These are phyloP conservation scores for Geotrichum reessii DNA, from an alignment of 1,139 yeast species.

Conservation along the genomic window DNA sequence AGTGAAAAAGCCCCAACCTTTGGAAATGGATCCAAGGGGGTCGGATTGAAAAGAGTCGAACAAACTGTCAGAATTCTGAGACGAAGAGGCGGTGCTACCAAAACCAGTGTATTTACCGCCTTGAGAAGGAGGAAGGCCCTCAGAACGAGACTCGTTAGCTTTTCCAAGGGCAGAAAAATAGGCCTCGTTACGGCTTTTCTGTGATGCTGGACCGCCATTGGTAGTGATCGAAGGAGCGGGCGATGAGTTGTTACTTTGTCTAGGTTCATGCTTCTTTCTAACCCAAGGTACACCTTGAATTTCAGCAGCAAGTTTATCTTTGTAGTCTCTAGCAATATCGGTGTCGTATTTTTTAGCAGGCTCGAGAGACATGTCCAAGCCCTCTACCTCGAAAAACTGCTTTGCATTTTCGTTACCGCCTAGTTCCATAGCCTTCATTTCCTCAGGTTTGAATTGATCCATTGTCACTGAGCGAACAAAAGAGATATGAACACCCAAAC, in stretches of 20 bases:
- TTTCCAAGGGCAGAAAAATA: conserved; percentile 78
- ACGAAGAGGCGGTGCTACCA: conserved; percentile 68
- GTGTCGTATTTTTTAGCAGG: conserved; percentile 77
- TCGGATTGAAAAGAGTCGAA: conserved; percentile 75
- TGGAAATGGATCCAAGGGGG: conserved; percentile 80
- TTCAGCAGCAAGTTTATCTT: conserved; percentile 67
- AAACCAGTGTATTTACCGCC: conserved; percentile 92
- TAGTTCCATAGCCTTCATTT: conserved; percentile 80
- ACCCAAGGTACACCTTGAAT: conserved; percentile 70
- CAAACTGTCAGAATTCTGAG: conserved; percentile 39
- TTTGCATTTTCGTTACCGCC: conserved; percentile 89
- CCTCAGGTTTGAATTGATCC: conserved; percentile 89
- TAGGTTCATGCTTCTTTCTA: conserved; percentile 57
- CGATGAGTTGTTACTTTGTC: conserved; percentile 10
- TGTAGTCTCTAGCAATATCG: conserved; percentile 90
- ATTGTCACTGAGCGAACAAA: conserved; percentile 89
- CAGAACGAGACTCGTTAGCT: conserved; percentile 68
- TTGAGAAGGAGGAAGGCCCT: conserved; percentile 79
- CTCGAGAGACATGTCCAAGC: conserved; percentile 60
- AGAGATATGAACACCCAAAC: conserved; percentile 91
- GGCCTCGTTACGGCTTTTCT: conserved; percentile 64
- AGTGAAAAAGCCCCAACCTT: conserved; percentile 93
- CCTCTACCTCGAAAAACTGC: conserved; percentile 68
- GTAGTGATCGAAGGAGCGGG: conserved; percentile 19
- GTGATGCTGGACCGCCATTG: conserved; percentile 27